phyloP scores from a whole-genome alignment of 1,139 yeast species.

The Yarrowia galli region DNA sequence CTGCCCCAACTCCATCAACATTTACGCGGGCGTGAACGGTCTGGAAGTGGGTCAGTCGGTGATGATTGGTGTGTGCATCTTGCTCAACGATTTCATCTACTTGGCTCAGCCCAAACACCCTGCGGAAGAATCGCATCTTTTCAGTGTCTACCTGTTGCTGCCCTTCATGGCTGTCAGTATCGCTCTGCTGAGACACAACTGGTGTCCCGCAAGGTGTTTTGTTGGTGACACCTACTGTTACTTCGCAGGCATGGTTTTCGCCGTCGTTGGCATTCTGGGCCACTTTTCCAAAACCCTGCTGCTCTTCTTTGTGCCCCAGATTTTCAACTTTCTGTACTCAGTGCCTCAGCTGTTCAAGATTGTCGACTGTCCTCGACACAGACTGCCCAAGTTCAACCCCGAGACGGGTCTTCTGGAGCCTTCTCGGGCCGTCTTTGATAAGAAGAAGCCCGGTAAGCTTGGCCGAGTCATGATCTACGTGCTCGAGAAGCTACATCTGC shows the following conservation, averaged over 20 bases:
- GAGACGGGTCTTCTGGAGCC: slow-evolving; percentile 79
- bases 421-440: slow-evolving; percentile 59
- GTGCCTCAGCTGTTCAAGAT: slow-evolving; percentile 86
- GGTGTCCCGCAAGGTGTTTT: slow-evolving; percentile 91
- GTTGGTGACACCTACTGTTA: slow-evolving; percentile 99
- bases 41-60: slow-evolving; percentile 95
- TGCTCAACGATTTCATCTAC: slow-evolving; percentile 79
- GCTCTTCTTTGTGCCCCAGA: slow-evolving; percentile 87
- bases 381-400: slow-evolving; percentile 78
- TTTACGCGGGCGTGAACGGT: slow-evolving; percentile 95
- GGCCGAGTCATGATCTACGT: slow-evolving; percentile 47
- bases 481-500: slow-evolving; percentile 58
- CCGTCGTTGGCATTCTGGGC: slow-evolving; percentile 93
- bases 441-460: slow-evolving; percentile 49
- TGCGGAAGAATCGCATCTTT: slow-evolving; percentile 77
- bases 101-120: slow-evolving; percentile 65
- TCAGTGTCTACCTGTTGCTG: slow-evolving; percentile 77
- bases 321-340: slow-evolving; percentile 85
- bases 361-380: slow-evolving; percentile 94
- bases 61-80: slow-evolving; percentile 71
- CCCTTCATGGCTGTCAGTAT: slow-evolving; percentile 89
- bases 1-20: slow-evolving; percentile 96
- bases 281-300: slow-evolving; percentile 94
- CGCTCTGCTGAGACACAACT: slow-evolving; percentile 78
- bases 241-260: slow-evolving; percentile 98